Evolutionary conservation across 148 eudicot genomes (phyloP).

Genomic region (Dianthus caryophyllus): DNA sequence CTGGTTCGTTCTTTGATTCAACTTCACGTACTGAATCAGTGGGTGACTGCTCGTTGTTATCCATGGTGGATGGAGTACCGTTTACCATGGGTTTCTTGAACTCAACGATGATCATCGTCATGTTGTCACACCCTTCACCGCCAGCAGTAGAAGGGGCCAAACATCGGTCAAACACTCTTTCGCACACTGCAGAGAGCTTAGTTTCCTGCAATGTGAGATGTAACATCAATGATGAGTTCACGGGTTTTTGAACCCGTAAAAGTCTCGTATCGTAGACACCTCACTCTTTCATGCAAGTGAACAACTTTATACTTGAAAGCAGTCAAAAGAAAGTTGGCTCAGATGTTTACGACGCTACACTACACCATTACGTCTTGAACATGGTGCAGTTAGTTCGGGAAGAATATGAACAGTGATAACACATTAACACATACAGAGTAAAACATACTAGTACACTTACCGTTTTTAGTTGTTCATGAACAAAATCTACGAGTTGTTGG

Average conservation of each 20-base stretch:
- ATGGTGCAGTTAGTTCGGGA: not conserved
- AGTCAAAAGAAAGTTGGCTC: not conserved
- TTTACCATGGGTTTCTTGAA: slow-evolving; percentile 54
- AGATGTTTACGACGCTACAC: too few species aligned
- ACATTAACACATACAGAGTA: too few species aligned
- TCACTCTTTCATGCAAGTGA: too few species aligned
- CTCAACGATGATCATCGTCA: slow-evolving; percentile 93
- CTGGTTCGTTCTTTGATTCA: slow-evolving; percentile 23
- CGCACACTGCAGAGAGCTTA: slow-evolving; percentile 81
- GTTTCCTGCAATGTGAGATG: slow-evolving; percentile 51
- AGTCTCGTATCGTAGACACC: too few species aligned
- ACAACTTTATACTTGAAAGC: not conserved
- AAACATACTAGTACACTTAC: slow-evolving; percentile 31
- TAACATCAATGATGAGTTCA: not conserved
- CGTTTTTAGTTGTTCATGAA: slow-evolving; percentile 63
- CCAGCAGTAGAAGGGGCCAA: slow-evolving; percentile 90
- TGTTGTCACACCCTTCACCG: slow-evolving; percentile 98
- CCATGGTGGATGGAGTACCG: slow-evolving; percentile 21
- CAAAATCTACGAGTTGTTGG: slow-evolving; percentile 91
- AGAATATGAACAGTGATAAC: not conserved
- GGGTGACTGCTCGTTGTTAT: slow-evolving; percentile 31
- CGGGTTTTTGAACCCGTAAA: not conserved
- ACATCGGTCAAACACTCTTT: slow-evolving; percentile 72
- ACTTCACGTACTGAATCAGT: slow-evolving; percentile 20
- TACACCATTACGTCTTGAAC: not conserved